Percentiles rank a stretch among this genome's conserved stretches.
phyloP scores from a whole-genome alignment of 2,329 filamentous ascomycete species.

The Claviceps spartinae region DNA sequence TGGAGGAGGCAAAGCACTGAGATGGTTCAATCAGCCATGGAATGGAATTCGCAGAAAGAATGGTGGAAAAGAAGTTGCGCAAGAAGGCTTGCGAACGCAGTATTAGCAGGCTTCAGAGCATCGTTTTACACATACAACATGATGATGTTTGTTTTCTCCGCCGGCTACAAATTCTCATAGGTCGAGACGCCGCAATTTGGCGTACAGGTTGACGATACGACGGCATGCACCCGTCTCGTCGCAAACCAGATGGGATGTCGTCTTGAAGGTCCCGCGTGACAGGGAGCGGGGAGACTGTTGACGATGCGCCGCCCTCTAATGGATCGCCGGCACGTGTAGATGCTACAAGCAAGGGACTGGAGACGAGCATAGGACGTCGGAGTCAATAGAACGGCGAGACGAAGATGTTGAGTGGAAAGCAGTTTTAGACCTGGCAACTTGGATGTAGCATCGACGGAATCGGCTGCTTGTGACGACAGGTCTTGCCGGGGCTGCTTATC shows the following conservation, averaged over 20 bases:
- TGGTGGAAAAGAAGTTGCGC: not conserved
- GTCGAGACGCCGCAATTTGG: not conserved
- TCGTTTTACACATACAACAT: constrained; percentile 15
- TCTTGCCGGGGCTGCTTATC: too few relatives aligned
- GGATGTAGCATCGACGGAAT: not conserved
- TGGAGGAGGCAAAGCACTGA: constrained; percentile 72
- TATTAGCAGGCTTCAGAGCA: not conserved
- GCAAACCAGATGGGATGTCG: not conserved
- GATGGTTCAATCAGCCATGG: not conserved
- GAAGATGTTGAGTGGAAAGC: not conserved
- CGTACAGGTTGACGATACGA: not conserved
- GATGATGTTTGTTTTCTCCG: not conserved
- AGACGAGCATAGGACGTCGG: not conserved
- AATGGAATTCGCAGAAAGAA: not conserved
- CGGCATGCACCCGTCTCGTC: not conserved
- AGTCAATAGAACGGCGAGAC: not conserved
- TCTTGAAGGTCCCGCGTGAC: not conserved
- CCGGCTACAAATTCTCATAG: not conserved
- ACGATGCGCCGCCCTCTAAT: not conserved
- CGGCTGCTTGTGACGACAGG: too few relatives aligned
- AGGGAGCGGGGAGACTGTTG: not conserved
- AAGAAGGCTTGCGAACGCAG: not conserved
- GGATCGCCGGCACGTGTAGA: not conserved
- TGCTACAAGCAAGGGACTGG: not conserved
- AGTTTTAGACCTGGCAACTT: not conserved